Percentiles rank a stretch among this genome's conserved stretches.
These are phyloP conservation scores for Pyracantha coccinea DNA, from an alignment of 331 rosid genomes.

Conservation along the genomic window DNA sequence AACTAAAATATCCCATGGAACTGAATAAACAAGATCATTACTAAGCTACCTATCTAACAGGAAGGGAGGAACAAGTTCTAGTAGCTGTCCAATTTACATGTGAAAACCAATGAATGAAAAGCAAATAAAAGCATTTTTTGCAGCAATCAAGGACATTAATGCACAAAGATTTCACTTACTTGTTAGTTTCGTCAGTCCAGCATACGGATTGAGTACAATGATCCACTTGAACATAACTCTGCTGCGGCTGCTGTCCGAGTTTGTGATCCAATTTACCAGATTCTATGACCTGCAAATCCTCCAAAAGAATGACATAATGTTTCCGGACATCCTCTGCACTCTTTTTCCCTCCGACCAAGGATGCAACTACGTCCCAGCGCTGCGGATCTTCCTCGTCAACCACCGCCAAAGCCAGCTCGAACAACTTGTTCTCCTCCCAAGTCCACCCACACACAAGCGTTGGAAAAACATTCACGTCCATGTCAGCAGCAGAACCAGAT, in stretches of 20 bases:
- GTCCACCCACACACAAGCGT: constrained; percentile 52
- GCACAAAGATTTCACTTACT: not conserved
- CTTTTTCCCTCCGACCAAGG: constrained; percentile 63
- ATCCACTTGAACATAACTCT: constrained; percentile 25
- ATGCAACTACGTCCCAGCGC: constrained; percentile 59
- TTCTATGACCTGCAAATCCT: constrained; percentile 66
- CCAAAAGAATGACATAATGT: constrained; percentile 55
- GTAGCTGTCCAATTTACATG: not conserved
- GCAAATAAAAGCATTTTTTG: not conserved
- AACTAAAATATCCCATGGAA: not conserved
- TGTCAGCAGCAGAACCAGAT: not conserved
- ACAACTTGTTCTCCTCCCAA: constrained; percentile 84
- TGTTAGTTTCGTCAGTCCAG: constrained; percentile 24
- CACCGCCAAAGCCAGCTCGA: constrained; percentile 68
- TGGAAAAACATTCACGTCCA: constrained; percentile 33
- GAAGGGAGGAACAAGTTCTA: not conserved
- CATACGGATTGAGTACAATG: constrained; percentile 12
- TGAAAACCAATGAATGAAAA: too few species aligned
- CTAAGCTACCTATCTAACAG: not conserved
- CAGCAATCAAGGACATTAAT: not conserved
- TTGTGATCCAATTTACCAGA: constrained; percentile 57
- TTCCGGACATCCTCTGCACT: constrained; percentile 60
- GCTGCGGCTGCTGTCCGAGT: constrained; percentile 11
- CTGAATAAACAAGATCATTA: not conserved
- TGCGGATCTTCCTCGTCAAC: constrained; percentile 65